phyloP scores from a whole-genome alignment of 352 stramenopile species.

The Globisporangium orthogonon region DNA sequence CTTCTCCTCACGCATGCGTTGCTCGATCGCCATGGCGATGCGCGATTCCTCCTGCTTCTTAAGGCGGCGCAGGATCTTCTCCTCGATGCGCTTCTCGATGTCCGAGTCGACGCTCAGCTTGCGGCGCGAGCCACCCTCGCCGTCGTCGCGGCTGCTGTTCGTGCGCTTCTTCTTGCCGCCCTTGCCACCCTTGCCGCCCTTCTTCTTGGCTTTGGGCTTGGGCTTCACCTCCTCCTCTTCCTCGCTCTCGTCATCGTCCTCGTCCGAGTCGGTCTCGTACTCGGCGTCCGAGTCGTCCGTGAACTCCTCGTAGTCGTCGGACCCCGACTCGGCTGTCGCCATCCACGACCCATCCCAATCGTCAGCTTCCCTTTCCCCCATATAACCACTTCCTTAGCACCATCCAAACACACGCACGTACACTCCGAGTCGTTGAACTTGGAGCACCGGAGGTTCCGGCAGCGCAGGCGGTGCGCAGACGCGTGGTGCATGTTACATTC shows the following conservation, averaged over 20 bases:
- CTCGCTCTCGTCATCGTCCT: slow-evolving; percentile 52
- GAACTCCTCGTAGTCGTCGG: slow-evolving; percentile 54
- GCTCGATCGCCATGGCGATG: slow-evolving; percentile 78
- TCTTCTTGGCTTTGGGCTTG: slow-evolving; percentile 48
- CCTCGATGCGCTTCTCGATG: slow-evolving; percentile 77
- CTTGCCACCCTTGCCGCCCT: slow-evolving; percentile 23
- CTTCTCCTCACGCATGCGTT: slow-evolving; percentile 77
- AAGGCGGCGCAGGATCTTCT: slow-evolving; percentile 80
- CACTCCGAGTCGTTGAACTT: slow-evolving; percentile 89
- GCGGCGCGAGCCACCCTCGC: slow-evolving; percentile 26
- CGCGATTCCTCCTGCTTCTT: slow-evolving; percentile 87
- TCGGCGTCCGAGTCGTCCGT: slow-evolving; percentile 55
- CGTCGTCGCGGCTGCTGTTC: slow-evolving; percentile 40
- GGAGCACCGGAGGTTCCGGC: slow-evolving; percentile 79
- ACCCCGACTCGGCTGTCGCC: slow-evolving; percentile 54
- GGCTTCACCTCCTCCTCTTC: slow-evolving; percentile 58
- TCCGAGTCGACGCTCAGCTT: slow-evolving; percentile 73
- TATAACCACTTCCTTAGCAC: not conserved
- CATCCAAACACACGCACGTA: slow-evolving; percentile 19
- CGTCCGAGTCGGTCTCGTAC: slow-evolving; percentile 63
- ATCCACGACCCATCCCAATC: not conserved
- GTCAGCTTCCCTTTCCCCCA: not conserved
- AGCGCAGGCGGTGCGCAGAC: slow-evolving; percentile 80
- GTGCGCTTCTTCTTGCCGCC: slow-evolving; percentile 30
- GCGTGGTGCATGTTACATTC: slow-evolving; percentile 88